Percentiles rank a stretch among this genome's conserved stretches.
Evolutionary conservation across 2,329 filamentous ascomycete species (phyloP).

Genomic region (Tetracladium maxilliforme): DNA sequence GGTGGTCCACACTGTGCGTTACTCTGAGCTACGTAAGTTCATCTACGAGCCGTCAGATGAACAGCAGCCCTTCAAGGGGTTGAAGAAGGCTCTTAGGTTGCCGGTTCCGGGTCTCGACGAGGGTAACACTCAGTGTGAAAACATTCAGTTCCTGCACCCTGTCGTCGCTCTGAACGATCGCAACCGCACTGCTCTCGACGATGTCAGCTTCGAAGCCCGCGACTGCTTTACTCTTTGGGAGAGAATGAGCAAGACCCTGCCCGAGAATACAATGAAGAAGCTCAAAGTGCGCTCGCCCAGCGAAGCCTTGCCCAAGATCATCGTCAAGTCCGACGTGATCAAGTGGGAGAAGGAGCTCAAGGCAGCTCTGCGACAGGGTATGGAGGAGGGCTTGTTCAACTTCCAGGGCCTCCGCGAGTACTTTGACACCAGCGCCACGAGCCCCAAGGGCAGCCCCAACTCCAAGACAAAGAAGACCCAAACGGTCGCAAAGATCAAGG

Average conservation of each 20-base stretch:
- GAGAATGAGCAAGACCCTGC: constrained; percentile 44
- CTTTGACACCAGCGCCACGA: too few species aligned
- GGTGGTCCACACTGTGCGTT: constrained; percentile 53
- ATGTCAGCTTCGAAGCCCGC: constrained; percentile 54
- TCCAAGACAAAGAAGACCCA: too few species aligned
- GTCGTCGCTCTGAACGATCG: constrained; percentile 46
- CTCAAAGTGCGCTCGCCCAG: constrained; percentile 39
- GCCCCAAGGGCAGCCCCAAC: too few species aligned
- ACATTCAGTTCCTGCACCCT: constrained; percentile 38
- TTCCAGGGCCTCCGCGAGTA: too few species aligned
- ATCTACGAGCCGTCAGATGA: constrained; percentile 37
- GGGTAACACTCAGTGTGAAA: constrained; percentile 10
- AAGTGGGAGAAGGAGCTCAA: constrained; percentile 52
- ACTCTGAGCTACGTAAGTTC: constrained; percentile 69
- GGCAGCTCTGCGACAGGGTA: constrained; percentile 39
- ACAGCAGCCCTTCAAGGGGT: constrained; percentile 35
- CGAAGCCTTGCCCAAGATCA: constrained; percentile 30
- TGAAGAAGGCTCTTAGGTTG: too few species aligned
- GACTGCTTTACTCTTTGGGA: constrained; percentile 56
- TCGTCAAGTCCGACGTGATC: constrained; percentile 51
- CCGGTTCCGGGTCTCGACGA: constrained; percentile 29
- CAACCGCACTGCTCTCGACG: constrained; percentile 47
- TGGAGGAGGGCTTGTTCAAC: too few species aligned
- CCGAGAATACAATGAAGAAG: too few species aligned
- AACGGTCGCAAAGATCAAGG: too few species aligned